Evolutionary conservation across 2,329 filamentous ascomycete genomes (phyloP).

Genomic region (Trichoderma polysporum): DNA sequence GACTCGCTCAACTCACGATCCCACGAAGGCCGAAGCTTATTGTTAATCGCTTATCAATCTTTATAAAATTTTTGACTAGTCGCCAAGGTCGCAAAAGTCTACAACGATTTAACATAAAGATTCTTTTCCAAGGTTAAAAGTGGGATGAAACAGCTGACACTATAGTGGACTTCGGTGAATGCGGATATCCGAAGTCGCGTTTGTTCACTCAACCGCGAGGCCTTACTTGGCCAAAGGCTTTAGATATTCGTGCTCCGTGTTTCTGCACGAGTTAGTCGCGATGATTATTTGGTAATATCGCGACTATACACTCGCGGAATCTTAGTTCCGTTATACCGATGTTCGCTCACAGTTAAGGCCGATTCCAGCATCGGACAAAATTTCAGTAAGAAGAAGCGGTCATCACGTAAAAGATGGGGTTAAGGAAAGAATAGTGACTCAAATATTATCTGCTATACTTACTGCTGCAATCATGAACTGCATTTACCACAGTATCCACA

Average conservation of each 20-base stretch:
- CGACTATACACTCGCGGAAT: too few relatives aligned
- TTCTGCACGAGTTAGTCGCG: neutral
- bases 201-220: neutral
- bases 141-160: neutral
- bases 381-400: neutral
- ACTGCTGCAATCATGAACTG: neutral
- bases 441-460: neutral
- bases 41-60: neutral
- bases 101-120: neutral
- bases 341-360: too few relatives aligned
- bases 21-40: neutral
- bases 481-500: slow-evolving; percentile 34
- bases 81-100: too few relatives aligned
- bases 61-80: neutral
- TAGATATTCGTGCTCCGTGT: neutral
- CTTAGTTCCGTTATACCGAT: neutral
- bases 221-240: too few relatives aligned
- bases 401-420: neutral
- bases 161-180: neutral
- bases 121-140: too few relatives aligned
- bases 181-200: neutral
- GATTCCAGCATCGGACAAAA: neutral
- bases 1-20: neutral
- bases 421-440: neutral
- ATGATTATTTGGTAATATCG: neutral